Conservation (phyloP, 768 basidiomycete species). For the Boletus patriciae region DNA sequence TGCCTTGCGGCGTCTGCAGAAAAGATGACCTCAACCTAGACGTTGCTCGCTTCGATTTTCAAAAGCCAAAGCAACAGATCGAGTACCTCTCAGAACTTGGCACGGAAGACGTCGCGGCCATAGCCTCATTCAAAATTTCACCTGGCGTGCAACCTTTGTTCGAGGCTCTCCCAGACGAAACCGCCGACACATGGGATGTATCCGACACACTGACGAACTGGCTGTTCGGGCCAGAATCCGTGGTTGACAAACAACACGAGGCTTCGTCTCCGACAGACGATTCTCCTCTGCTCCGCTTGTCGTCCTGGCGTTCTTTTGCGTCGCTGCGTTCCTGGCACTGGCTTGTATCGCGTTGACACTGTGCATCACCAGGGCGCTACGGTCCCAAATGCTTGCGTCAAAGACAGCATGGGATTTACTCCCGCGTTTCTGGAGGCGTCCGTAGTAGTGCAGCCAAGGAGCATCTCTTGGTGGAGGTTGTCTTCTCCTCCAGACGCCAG, state of each 20-base stretch:
- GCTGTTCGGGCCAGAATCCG: neutral
- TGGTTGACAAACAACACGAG: neutral
- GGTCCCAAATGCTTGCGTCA: conserved; percentile 21
- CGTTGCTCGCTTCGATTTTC: conserved; percentile 33
- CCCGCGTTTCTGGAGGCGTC: conserved; percentile 15
- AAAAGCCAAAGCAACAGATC: conserved; percentile 32
- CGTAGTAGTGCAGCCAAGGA: neutral
- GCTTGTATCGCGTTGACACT: conserved; percentile 23
- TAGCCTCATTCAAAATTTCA: conserved; percentile 27
- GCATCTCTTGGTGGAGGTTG: neutral
- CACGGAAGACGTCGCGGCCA: conserved; percentile 29
- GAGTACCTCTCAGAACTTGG: conserved; percentile 31
- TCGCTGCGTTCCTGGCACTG: conserved; percentile 24
- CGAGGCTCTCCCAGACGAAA: conserved; percentile 27
- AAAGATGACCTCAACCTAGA: conserved; percentile 19
- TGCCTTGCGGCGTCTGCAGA: conserved; percentile 12
- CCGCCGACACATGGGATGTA: conserved; percentile 19
- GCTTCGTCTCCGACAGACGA: neutral
- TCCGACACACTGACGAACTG: conserved; percentile 12
- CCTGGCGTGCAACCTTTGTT: conserved; percentile 9
- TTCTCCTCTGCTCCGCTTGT: conserved; percentile 4
- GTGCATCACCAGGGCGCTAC: conserved; percentile 22
- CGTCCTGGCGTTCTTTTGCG: conserved; percentile 28
- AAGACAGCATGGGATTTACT: conserved; percentile 26
- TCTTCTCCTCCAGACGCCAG: conserved; percentile 3